Conservation (phyloP, 805 yeast genomes). For the Starmerella vitae region DNA sequence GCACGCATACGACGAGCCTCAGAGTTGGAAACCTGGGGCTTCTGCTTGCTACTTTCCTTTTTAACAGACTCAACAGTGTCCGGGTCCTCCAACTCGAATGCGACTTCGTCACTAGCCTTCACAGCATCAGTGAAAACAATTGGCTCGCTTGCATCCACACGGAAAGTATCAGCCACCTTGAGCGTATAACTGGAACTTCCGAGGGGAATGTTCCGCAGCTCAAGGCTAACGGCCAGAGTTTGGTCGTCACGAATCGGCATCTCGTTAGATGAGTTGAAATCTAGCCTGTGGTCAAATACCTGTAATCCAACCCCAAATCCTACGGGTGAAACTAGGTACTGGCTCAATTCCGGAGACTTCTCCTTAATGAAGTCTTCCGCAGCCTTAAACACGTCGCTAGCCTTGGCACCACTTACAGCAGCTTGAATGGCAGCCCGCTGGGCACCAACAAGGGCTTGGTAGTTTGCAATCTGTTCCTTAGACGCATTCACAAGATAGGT, state of each 20-base stretch:
- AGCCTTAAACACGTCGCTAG: constrained; percentile 53
- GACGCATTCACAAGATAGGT: constrained; percentile 86
- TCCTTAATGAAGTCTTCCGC: constrained; percentile 46
- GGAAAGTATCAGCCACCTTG: constrained; percentile 66
- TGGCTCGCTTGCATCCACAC: constrained; percentile 45
- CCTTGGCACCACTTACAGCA: constrained; percentile 54
- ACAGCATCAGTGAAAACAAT: constrained; percentile 59
- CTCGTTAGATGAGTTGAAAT: constrained; percentile 53
- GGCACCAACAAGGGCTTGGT: constrained; percentile 57
- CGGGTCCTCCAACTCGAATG: constrained; percentile 57
- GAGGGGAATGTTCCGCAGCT: constrained; percentile 5
- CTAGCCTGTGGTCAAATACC: constrained; percentile 64
- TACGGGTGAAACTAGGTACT: constrained; percentile 42
- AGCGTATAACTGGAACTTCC: constrained; percentile 39
- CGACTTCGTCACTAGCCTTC: constrained; percentile 57
- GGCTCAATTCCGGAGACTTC: constrained; percentile 49
- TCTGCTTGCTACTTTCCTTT: constrained; percentile 3
- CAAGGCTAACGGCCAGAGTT: constrained; percentile 43
- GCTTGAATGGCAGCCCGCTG: constrained; percentile 51
- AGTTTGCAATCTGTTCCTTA: constrained; percentile 59
- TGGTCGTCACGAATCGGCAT: constrained; percentile 57
- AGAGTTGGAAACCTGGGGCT: constrained; percentile 1
- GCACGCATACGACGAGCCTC: constrained; percentile 11
- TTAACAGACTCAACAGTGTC: constrained; percentile 28
- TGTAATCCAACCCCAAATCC: constrained; percentile 88